Percentiles rank a stretch among this genome's conserved stretches.
phyloP scores from a whole-genome alignment of 768 basidiomycete genomes.

The Coprinellus aureogranulatus region DNA sequence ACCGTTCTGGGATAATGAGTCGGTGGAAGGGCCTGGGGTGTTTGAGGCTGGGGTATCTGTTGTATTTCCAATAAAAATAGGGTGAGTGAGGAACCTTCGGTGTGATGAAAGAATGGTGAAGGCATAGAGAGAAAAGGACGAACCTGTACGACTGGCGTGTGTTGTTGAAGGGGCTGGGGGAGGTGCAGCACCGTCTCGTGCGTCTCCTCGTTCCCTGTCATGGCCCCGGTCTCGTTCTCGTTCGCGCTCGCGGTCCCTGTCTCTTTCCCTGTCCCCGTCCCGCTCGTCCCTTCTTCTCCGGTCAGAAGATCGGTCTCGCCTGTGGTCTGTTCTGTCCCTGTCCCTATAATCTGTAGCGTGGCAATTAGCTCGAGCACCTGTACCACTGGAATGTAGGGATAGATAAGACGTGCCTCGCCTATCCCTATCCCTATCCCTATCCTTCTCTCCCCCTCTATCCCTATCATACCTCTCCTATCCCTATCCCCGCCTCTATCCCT shows the following conservation, averaged over 20 bases:
- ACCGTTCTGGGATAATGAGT: too few relatives aligned
- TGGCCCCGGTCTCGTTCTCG: conserved; percentile 35
- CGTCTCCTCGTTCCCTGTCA: conserved; percentile 25
- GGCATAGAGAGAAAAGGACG: neutral
- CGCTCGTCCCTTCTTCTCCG: conserved; percentile 6
- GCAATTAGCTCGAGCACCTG: too few relatives aligned
- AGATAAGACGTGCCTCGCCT: too few relatives aligned
- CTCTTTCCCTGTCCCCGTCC: conserved; percentile 32
- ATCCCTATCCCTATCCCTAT: conserved; percentile 28
- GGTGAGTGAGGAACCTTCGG: neutral
- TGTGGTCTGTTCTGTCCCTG: conserved; percentile 34
- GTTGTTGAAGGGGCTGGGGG: neutral
- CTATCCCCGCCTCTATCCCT: conserved; percentile 41
- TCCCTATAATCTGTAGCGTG: conserved; percentile 14
- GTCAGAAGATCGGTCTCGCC: conserved; percentile 27
- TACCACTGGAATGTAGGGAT: too few relatives aligned
- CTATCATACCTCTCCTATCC: conserved; percentile 28
- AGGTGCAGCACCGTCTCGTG: conserved; percentile 9
- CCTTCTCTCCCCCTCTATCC: conserved; percentile 29
- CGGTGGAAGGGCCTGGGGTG: conserved; percentile 1
- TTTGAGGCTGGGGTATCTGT: conserved; percentile 1
- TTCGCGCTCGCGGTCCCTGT: conserved; percentile 30
- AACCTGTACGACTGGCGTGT: neutral
- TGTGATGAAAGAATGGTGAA: neutral
- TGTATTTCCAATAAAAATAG: neutral